These are phyloP conservation scores for Trichodelitschia bisporula DNA, from an alignment of 495 filamentous ascomycete genomes.

Conservation along the genomic window DNA sequence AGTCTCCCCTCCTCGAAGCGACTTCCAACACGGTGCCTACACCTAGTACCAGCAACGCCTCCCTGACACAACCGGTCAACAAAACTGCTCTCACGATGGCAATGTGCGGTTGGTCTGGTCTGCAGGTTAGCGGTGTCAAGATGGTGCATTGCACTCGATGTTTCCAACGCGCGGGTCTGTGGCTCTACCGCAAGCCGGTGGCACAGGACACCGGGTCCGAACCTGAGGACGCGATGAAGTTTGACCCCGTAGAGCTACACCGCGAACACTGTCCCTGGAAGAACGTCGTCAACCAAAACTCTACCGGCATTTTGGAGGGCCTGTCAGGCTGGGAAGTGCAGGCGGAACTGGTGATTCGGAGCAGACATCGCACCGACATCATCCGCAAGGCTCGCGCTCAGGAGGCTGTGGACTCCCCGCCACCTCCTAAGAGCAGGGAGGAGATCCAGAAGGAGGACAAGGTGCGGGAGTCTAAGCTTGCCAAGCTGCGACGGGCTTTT, in stretches of 20 bases:
- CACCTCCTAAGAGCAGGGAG: background rate
- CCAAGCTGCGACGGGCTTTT: background rate
- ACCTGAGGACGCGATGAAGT: constrained; percentile 13
- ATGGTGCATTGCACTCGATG: constrained; percentile 68
- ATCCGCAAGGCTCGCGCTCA: no score
- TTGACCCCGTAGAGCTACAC: constrained; percentile 15
- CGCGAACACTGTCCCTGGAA: constrained; percentile 20
- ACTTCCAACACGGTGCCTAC: no score
- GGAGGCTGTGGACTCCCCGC: no score
- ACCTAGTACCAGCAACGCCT: no score
- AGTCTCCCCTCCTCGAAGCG: no score
- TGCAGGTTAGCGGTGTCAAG: no score
- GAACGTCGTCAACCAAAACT: constrained; percentile 14
- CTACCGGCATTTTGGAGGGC: no score
- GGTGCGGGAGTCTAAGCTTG: background rate
- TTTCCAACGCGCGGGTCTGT: constrained; percentile 71
- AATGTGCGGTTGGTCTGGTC: constrained; percentile 77
- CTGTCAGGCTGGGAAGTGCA: no score
- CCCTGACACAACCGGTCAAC: no score
- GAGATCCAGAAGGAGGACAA: constrained; percentile 1
- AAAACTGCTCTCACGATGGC: constrained; percentile 49
- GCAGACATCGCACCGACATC: no score
- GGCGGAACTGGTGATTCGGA: no score
- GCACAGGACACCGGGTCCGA: constrained; percentile 12
- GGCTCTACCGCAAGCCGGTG: constrained; percentile 39